Percentiles rank a stretch among this genome's conserved stretches.
phyloP scores from a whole-genome alignment of 441 rosid species.

The Populus hybrid region DNA sequence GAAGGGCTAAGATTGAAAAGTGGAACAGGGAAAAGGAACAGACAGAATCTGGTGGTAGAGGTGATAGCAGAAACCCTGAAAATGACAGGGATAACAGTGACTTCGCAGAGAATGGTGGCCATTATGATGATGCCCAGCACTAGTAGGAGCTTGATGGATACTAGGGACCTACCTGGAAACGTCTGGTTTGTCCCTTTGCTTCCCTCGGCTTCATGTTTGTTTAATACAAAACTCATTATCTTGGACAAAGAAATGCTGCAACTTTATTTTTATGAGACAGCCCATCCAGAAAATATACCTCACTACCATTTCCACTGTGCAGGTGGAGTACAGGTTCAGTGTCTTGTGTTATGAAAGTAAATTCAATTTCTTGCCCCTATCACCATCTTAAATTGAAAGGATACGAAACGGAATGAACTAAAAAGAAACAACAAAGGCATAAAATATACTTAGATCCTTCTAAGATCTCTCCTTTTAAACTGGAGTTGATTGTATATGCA shows the following conservation, averaged over 20 bases:
- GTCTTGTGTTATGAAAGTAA: constrained; percentile 33
- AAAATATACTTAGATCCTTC: background rate
- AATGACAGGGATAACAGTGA: constrained; percentile 22
- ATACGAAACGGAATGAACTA: background rate
- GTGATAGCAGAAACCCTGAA: constrained; percentile 18
- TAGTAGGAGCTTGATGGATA: constrained; percentile 17
- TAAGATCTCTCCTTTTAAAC: background rate
- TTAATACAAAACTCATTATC: constrained; percentile 1
- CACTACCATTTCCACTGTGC: constrained; percentile 47
- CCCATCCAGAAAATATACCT: constrained; percentile 28
- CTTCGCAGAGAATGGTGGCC: constrained; percentile 23
- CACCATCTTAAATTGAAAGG: constrained; percentile 6
- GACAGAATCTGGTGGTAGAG: constrained; percentile 26
- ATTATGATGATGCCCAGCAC: constrained; percentile 25
- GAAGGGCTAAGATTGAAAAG: constrained; percentile 63
- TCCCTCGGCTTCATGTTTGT: constrained; percentile 4
- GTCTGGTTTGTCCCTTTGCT: constrained; percentile 22
- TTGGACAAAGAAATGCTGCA: background rate
- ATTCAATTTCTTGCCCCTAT: constrained; percentile 18
- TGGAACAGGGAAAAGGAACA: constrained; percentile 63
- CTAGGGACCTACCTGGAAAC: constrained; percentile 3
- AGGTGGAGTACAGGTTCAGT: constrained; percentile 51
- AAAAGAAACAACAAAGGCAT: background rate
- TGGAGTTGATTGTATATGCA: background rate
- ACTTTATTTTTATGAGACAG: constrained; percentile 14